Percentiles rank a stretch among this genome's conserved stretches.
Evolutionary conservation across 495 filamentous ascomycete genomes (phyloP).

Genomic region (Aspergillus saccharolyticus): DNA sequence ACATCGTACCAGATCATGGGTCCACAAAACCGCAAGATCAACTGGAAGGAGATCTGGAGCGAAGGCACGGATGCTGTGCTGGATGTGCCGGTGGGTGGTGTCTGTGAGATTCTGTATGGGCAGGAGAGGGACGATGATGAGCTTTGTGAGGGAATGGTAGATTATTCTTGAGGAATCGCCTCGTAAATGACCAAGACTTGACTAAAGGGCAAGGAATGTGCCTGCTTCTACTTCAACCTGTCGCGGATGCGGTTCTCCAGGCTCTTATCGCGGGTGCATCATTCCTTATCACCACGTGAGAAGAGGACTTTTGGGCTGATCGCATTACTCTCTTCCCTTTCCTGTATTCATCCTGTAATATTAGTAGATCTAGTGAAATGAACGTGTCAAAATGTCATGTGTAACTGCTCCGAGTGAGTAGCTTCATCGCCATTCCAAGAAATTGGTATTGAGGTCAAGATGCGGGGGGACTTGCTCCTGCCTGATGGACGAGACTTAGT

Average conservation of each 20-base stretch:
- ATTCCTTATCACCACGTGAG: constrained; percentile 11
- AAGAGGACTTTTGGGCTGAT: not conserved
- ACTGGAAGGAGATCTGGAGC: constrained; percentile 79
- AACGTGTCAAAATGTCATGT: not conserved
- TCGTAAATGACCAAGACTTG: not conserved
- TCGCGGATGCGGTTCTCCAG: not conserved
- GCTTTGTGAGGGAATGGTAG: constrained; percentile 12
- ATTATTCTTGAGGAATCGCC: not conserved
- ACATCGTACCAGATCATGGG: constrained; percentile 46
- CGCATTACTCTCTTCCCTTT: not conserved
- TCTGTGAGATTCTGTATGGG: constrained; percentile 78
- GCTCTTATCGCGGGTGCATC: not conserved
- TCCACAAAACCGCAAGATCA: constrained; percentile 46
- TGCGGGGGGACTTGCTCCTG: not conserved
- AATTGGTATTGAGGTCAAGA: not conserved
- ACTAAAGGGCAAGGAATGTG: not conserved
- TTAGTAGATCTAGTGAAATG: not conserved
- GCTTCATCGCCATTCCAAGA: not conserved
- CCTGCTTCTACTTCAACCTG: not conserved
- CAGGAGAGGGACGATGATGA: constrained; percentile 38
- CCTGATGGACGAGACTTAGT: constrained; percentile 5
- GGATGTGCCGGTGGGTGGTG: constrained; percentile 93
- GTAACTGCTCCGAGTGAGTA: not conserved
- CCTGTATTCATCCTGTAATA: not conserved
- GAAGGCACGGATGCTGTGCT: constrained; percentile 95